Evolutionary conservation across 495 filamentous ascomycete species (phyloP).

Genomic region (Echria macrotheca): DNA sequence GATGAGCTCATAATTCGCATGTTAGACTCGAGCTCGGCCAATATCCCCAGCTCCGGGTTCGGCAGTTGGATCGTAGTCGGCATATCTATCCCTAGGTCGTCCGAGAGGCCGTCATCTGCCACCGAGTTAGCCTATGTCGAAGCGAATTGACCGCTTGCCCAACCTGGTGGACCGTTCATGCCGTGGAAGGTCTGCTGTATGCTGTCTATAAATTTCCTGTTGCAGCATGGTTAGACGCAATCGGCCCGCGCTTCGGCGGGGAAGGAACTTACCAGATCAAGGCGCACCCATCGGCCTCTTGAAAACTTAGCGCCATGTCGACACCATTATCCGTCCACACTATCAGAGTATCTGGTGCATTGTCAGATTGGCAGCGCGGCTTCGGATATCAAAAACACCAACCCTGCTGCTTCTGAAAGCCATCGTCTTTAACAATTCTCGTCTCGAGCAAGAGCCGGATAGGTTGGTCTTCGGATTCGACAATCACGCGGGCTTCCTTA

Average conservation of each 20-base stretch:
- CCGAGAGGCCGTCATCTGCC: constrained; percentile 82
- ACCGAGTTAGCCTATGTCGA: constrained; percentile 10
- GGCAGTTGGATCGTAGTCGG: constrained; percentile 68
- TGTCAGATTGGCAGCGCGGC: neutral
- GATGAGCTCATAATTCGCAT: constrained; percentile 72
- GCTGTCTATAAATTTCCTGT: constrained; percentile 84
- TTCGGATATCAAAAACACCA: constrained; percentile 21
- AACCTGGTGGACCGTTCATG: constrained; percentile 48
- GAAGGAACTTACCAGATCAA: constrained; percentile 73
- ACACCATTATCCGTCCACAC: constrained; percentile 94
- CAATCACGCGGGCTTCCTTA: constrained; percentile 81
- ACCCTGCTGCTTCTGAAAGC: constrained; percentile 99
- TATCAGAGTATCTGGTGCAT: constrained; percentile 76
- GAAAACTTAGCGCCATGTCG: constrained; percentile 98
- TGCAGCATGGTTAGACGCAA: no score
- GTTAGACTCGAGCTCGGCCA: constrained; percentile 74
- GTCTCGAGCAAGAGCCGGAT: constrained; percentile 80
- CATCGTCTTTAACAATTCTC: constrained; percentile 88
- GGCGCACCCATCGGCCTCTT: constrained; percentile 92
- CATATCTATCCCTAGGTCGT: constrained; percentile 68
- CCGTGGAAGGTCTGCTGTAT: constrained; percentile 59
- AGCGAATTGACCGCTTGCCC: no score
- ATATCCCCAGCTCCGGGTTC: constrained; percentile 67
- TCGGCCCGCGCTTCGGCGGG: no score
- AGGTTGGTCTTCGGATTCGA: constrained; percentile 89